These are phyloP conservation scores for Candida qinlingensis DNA, from an alignment of 805 yeast genomes.

Conservation along the genomic window DNA sequence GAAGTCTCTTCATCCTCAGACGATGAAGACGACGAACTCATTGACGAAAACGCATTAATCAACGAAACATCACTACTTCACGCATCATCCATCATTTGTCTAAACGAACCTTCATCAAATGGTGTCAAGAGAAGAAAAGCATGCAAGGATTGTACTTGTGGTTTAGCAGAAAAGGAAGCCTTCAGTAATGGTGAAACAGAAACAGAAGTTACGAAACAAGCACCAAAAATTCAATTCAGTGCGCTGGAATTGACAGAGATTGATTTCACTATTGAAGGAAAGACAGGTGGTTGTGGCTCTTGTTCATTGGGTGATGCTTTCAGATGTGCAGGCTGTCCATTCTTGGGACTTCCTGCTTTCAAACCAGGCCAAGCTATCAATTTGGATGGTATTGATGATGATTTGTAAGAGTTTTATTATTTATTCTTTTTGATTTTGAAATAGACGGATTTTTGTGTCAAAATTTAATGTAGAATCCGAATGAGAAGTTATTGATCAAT, in stretches of 20 bases:
- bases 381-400: constrained; percentile 71
- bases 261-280: constrained; percentile 95
- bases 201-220: constrained; percentile 31
- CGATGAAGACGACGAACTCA: constrained; percentile 24
- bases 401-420: constrained; percentile 36
- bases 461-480: no score
- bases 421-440: background rate
- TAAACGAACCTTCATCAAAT: constrained; percentile 48
- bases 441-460: background rate
- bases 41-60: constrained; percentile 37
- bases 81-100: constrained; percentile 33
- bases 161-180: constrained; percentile 84
- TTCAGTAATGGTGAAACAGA: constrained; percentile 36
- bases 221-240: constrained; percentile 41
- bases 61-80: constrained; percentile 24
- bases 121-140: constrained; percentile 73
- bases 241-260: constrained; percentile 79
- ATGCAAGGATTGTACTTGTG: constrained; percentile 98
- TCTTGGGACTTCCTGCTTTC: constrained; percentile 94
- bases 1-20: constrained; percentile 13
- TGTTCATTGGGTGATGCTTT: constrained; percentile 98
- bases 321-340: constrained; percentile 98
- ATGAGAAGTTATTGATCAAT: no score
- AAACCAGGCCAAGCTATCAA: constrained; percentile 92
- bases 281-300: constrained; percentile 95